Evolutionary conservation across 805 yeast genomes (phyloP).

Genomic region (Limtongia smithiae): DNA sequence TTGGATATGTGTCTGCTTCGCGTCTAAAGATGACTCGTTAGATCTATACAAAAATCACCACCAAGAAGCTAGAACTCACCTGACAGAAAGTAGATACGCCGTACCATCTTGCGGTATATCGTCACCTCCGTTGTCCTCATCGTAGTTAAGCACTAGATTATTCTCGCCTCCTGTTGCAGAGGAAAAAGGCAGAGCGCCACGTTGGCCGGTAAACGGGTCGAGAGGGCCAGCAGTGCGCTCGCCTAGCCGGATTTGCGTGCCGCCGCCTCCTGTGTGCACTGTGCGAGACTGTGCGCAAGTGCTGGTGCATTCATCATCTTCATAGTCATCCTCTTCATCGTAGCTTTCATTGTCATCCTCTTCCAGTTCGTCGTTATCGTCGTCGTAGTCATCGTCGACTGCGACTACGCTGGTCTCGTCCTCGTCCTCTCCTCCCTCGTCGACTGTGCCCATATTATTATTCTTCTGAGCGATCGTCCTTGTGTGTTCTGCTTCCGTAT

Average conservation of each 20-base stretch:
- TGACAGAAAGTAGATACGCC: constrained; percentile 18
- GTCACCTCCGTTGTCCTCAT: constrained; percentile 22
- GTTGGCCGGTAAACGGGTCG: constrained; percentile 33
- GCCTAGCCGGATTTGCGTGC: constrained; percentile 18
- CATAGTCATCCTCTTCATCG: constrained; percentile 3
- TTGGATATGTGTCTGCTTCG: constrained; percentile 18
- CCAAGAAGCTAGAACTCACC: not conserved
- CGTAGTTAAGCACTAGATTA: constrained; percentile 12
- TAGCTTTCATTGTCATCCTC: constrained; percentile 14
- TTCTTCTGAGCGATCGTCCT: too few species aligned
- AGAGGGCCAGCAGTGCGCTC: constrained; percentile 30
- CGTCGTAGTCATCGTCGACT: constrained; percentile 7
- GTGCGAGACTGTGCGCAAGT: not conserved
- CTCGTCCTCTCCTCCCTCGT: not conserved
- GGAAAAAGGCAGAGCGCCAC: constrained; percentile 34
- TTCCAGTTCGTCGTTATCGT: constrained; percentile 2
- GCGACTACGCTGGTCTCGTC: constrained; percentile 1
- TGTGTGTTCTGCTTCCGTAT: too few species aligned
- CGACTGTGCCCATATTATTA: too few species aligned
- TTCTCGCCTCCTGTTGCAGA: not conserved
- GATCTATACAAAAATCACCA: not conserved
- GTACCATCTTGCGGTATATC: constrained; percentile 19
- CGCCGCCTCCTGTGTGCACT: constrained; percentile 2
- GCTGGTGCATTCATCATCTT: constrained; percentile 8
- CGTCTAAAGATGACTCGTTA: too few species aligned